These are phyloP conservation scores for Cryptococcus jaspeensis DNA, from an alignment of 1,284 basidiomycete species.

Conservation along the genomic window DNA sequence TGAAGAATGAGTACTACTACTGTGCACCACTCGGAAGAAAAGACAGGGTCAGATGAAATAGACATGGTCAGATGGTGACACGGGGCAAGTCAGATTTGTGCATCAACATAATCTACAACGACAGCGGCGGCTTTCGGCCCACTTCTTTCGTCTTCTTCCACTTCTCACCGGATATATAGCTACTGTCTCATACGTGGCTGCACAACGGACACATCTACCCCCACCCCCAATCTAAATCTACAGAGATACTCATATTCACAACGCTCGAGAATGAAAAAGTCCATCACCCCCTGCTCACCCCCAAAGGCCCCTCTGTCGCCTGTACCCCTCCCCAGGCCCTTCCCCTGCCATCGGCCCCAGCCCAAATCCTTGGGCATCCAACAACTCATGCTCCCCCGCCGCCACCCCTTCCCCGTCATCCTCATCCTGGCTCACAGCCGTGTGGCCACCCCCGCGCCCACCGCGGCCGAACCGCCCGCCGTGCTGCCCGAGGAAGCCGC, in stretches of 20 bases:
- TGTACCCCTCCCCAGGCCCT: conserved; percentile 2
- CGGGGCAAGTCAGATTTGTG: too few species aligned
- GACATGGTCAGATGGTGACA: too few species aligned
- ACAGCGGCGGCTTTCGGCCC: too few species aligned
- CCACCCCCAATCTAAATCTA: too few species aligned
- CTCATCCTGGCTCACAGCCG: conserved; percentile 26
- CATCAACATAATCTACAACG: too few species aligned
- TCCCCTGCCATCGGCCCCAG: conserved; percentile 35
- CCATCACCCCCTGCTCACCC: conserved; percentile 1
- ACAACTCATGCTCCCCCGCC: conserved; percentile 32
- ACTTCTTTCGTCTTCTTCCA: too few species aligned
- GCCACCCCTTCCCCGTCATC: conserved; percentile 18
- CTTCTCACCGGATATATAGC: neutral
- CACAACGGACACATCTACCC: too few species aligned
- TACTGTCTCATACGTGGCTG: neutral
- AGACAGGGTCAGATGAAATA: neutral
- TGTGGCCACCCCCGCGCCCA: conserved; percentile 28
- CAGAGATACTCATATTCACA: too few species aligned
- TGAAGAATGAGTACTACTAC: too few species aligned
- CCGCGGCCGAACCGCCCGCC: conserved; percentile 19
- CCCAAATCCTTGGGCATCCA: conserved; percentile 44
- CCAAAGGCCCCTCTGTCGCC: conserved; percentile 21
- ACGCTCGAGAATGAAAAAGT: too few species aligned
- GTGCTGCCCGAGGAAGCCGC: conserved; percentile 45
- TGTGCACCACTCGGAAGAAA: too few species aligned